Base-by-base conservation (phyloP, 108 stramenopile genomes). In the Seminavis robusta region DNA sequence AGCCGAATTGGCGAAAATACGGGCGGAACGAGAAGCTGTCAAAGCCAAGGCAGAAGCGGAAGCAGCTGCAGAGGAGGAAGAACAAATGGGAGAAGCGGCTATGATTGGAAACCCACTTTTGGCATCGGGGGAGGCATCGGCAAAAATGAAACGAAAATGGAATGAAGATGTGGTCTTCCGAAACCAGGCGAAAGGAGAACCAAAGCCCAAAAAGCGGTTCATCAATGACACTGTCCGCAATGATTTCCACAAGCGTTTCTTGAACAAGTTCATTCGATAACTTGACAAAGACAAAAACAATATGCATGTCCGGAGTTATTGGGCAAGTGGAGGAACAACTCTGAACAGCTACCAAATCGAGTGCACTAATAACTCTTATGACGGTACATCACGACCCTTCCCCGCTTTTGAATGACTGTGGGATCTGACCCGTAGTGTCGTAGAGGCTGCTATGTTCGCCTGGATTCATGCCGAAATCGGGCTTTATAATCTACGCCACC, bases 81-180 rank as follows among this genome's bases (percentile, higher is more conserved):
- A 71, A 16, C 56, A 80, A 57, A 49, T 86, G 69, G 91, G 93
- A 62, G 93, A 92, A 56, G 85, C 86, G 30, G 93, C 93, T 10
- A 25, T 96, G 21, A 63, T 82, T 47, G 88, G 91, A 24, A 94
- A 96, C 77, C 95, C 95, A 17, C 66, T 94, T 16, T 69, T 94
- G 48, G 71, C 82, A 51, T 60, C 61, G 47, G 26, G 2, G 54
- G 30, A 10, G 63, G 49, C n/a, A n/a, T n/a, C n/a, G n/a, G n/a
- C n/a, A n/a, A n/a, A n/a, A n/a, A 46, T 94, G 34, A 94, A 95
- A 45, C 72, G 95, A 21, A 76, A 80, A 32, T 98, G 97, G 97
- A 95, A 96, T 67, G 97, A 96, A 45, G 97, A 98, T 71, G 97
- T 98, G 1, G 95, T 98, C 32, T 98, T 98, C 79, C 87, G 94